These are phyloP conservation scores for Amanita exitialis DNA, from an alignment of 768 basidiomycete species.

Conservation along the genomic window DNA sequence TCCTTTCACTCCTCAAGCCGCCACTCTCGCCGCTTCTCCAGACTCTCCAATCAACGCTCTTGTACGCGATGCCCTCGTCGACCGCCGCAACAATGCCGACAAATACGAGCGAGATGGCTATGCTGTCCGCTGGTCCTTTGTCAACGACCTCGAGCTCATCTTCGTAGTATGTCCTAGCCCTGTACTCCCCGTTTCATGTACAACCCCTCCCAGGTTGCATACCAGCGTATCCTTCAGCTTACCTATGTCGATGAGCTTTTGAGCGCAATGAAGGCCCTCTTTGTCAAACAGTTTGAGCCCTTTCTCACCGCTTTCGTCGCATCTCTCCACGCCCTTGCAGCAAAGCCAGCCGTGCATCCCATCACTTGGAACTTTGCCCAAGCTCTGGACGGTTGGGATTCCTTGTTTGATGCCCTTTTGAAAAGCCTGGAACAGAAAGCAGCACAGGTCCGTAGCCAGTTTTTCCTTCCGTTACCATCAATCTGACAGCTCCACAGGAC, in stretches of 20 bases:
- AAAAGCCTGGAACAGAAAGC: conserved; percentile 69
- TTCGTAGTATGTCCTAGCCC: conserved; percentile 66
- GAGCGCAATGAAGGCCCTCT: conserved; percentile 68
- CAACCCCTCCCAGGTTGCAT: conserved; percentile 60
- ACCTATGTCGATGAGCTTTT: conserved; percentile 91
- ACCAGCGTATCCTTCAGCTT: conserved; percentile 91
- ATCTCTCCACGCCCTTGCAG: conserved; percentile 57
- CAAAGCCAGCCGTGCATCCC: conserved; percentile 30
- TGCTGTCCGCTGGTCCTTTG: conserved; percentile 88
- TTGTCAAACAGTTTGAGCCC: conserved; percentile 80
- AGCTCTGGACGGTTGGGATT: conserved; percentile 75
- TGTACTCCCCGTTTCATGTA: neutral
- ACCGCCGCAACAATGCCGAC: conserved; percentile 73
- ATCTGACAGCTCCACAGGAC: conserved; percentile 34
- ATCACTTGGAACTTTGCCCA: conserved; percentile 58
- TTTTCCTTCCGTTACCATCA: conserved; percentile 1
- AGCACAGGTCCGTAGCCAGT: conserved; percentile 36
- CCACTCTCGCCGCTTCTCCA: conserved; percentile 55
- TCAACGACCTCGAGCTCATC: conserved; percentile 92
- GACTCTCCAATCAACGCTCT: conserved; percentile 83
- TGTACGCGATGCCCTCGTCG: conserved; percentile 85
- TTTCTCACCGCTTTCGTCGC: conserved; percentile 78
- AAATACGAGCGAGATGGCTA: conserved; percentile 93
- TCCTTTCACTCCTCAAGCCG: conserved; percentile 86
- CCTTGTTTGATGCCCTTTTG: conserved; percentile 66